These are phyloP conservation scores for Cyberlindnera saturnus DNA, from an alignment of 805 yeast genomes.

Conservation along the genomic window DNA sequence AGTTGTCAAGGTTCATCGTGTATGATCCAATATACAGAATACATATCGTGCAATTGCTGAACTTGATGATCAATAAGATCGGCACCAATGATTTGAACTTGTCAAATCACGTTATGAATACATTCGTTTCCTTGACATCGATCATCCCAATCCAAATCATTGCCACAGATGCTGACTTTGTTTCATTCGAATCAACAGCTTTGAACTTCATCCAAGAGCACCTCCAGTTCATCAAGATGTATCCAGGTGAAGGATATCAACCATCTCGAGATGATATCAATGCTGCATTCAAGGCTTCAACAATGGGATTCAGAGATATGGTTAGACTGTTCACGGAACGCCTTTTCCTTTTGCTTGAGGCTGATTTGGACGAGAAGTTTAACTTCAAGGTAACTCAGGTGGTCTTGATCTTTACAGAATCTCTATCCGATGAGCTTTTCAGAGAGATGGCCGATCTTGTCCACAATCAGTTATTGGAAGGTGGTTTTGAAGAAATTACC, in stretches of 20 bases:
- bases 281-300: constrained; percentile 63
- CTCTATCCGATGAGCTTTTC: constrained; percentile 54
- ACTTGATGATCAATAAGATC: constrained; percentile 69
- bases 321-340: constrained; percentile 51
- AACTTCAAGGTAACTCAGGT: constrained; percentile 36
- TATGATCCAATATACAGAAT: constrained; percentile 58
- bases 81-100: constrained; percentile 82
- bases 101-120: constrained; percentile 60
- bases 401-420: constrained; percentile 46
- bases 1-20: constrained; percentile 62
- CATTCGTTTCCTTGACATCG: constrained; percentile 63
- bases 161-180: constrained; percentile 31
- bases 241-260: constrained; percentile 26
- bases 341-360: constrained; percentile 57
- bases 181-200: constrained; percentile 34
- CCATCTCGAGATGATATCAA: constrained; percentile 42
- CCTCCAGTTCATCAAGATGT: constrained; percentile 39
- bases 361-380: constrained; percentile 32
- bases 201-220: constrained; percentile 62
- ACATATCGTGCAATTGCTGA: constrained; percentile 70
- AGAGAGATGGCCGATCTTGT: constrained; percentile 33
- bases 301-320: constrained; percentile 61
- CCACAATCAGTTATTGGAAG: constrained; percentile 36
- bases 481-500: constrained; percentile 45
- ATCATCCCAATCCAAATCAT: constrained; percentile 69